Percentiles rank a stretch among this genome's conserved stretches.
These are phyloP conservation scores for Hibiscus trionum DNA, from an alignment of 345 rosid genomes.

Conservation along the genomic window DNA sequence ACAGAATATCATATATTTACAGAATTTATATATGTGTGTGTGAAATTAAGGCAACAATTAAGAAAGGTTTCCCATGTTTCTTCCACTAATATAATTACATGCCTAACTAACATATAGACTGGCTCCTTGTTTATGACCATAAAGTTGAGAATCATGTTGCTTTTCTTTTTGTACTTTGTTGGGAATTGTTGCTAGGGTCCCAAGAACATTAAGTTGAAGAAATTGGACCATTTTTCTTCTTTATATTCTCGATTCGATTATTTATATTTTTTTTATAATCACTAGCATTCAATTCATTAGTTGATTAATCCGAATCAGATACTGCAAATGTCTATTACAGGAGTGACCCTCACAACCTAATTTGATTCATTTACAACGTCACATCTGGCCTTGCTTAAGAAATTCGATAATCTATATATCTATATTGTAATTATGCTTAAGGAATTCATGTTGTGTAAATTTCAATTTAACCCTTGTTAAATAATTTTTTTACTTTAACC, in stretches of 20 bases:
- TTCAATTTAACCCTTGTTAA: too few species aligned
- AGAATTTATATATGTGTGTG: too few species aligned
- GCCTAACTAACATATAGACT: not conserved
- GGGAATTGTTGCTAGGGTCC: constrained; percentile 5
- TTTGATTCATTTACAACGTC: too few species aligned
- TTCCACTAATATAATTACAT: not conserved
- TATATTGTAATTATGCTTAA: not conserved
- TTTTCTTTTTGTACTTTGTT: not conserved
- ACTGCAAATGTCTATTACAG: too few species aligned
- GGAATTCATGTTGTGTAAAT: too few species aligned
- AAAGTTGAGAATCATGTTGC: not conserved
- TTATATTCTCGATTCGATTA: not conserved
- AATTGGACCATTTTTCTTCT: not conserved
- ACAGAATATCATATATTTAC: too few species aligned
- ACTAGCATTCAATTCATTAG: too few species aligned
- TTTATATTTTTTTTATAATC: too few species aligned
- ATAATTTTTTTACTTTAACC: too few species aligned
- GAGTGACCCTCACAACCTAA: too few species aligned
- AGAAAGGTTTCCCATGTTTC: not conserved
- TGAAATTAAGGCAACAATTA: not conserved
- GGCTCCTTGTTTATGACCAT: not conserved
- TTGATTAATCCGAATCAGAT: too few species aligned
- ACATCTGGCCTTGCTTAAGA: too few species aligned
- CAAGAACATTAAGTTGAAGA: not conserved
- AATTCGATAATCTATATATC: not conserved